phyloP scores from a whole-genome alignment of 2,329 filamentous ascomycete genomes.

The Aspergillus sp. region DNA sequence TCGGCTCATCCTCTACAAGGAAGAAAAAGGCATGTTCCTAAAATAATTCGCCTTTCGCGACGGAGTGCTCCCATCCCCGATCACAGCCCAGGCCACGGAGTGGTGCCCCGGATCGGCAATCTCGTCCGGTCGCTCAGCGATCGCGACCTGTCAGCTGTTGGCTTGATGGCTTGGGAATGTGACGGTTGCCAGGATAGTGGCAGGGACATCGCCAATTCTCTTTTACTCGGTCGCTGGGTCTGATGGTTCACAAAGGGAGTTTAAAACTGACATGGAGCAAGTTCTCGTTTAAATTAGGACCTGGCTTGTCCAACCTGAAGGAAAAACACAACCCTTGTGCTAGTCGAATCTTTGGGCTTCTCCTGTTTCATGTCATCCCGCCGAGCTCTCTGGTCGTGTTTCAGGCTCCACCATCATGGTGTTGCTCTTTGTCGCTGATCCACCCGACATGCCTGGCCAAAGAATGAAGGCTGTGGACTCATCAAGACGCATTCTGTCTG shows the following conservation, averaged over 20 bases:
- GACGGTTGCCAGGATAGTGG: neutral
- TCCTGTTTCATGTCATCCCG: conserved; percentile 21
- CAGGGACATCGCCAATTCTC: neutral
- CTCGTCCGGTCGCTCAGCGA: conserved; percentile 5
- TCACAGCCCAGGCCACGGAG: neutral
- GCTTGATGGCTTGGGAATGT: conserved; percentile 2
- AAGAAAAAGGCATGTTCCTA: neutral
- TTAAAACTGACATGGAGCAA: neutral
- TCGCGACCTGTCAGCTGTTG: neutral
- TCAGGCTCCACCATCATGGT: conserved; percentile 13
- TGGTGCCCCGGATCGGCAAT: conserved; percentile 16
- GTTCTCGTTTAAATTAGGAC: neutral
- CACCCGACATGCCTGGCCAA: conserved; percentile 19
- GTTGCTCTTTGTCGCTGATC: conserved; percentile 12
- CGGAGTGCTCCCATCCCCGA: neutral
- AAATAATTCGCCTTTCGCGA: neutral
- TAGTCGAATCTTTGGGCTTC: conserved; percentile 6
- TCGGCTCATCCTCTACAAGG: neutral
- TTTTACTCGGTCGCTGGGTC: neutral
- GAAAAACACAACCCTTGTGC: neutral
- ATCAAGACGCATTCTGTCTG: neutral
- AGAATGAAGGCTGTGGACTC: conserved; percentile 19
- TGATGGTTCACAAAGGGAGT: neutral
- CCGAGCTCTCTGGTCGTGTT: conserved; percentile 16
- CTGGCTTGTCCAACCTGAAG: neutral